Conservation (phyloP, 2,329 filamentous ascomycete genomes). For the Diaporthe citrichinensis region DNA sequence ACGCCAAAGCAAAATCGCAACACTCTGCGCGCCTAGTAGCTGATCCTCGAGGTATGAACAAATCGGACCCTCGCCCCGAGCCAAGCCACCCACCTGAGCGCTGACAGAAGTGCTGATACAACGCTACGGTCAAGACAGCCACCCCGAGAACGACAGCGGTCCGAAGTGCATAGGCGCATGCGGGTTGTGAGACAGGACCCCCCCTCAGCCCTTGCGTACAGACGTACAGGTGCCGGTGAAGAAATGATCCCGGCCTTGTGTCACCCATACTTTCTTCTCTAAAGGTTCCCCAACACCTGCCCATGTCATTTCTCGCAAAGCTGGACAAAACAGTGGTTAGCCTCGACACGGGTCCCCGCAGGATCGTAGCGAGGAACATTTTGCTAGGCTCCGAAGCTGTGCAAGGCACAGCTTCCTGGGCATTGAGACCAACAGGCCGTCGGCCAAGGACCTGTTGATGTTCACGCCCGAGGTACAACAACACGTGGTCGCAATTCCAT, state of each 20-base stretch:
- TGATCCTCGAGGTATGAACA: too few relatives aligned
- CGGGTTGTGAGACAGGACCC: not conserved
- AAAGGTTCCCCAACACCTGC: not conserved
- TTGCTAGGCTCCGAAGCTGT: not conserved
- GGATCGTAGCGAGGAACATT: not conserved
- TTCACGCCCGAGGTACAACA: not conserved
- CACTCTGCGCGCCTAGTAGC: not conserved
- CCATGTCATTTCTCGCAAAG: slow-evolving; percentile 13
- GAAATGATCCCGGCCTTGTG: slow-evolving; percentile 10
- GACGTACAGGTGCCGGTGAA: not conserved
- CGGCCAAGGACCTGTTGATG: not conserved
- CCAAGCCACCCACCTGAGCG: too few relatives aligned
- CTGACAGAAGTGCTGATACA: not conserved
- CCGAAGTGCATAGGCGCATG: not conserved
- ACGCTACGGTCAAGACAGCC: not conserved
- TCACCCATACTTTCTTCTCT: not conserved
- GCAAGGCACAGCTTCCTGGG: too few relatives aligned
- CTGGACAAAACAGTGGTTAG: not conserved
- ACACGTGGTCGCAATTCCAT: not conserved
- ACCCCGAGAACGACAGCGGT: not conserved
- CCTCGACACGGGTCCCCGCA: not conserved
- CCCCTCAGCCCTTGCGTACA: slow-evolving; percentile 5
- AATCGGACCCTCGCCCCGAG: too few relatives aligned
- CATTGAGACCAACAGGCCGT: not conserved
- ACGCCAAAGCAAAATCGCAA: too few relatives aligned